These are phyloP conservation scores for Cryphonectria radicalis DNA, from an alignment of 2,329 filamentous ascomycete species.

Conservation along the genomic window DNA sequence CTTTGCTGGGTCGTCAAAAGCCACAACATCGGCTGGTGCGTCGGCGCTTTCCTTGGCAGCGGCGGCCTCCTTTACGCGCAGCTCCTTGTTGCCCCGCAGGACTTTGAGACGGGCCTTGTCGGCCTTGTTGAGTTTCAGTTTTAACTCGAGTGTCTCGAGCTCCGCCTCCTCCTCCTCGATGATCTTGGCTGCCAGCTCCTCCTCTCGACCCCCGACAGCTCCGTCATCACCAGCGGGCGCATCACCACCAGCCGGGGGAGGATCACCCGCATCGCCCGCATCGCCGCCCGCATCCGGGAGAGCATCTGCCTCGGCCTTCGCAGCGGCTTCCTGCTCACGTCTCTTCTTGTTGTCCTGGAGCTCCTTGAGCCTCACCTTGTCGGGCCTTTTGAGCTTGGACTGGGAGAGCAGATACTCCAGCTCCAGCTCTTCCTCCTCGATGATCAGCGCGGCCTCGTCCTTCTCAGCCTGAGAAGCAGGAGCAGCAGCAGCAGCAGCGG, in stretches of 20 bases:
- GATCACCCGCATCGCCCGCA: not conserved
- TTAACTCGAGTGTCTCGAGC: conserved; percentile 22
- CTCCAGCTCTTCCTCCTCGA: conserved; percentile 26
- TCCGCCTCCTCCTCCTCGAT: conserved; percentile 26
- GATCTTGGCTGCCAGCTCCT: conserved; percentile 20
- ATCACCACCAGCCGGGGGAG: conserved; percentile 12
- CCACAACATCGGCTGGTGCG: not conserved
- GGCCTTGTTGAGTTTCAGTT: conserved; percentile 21
- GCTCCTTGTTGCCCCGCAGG: conserved; percentile 22
- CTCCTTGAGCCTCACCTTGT: conserved; percentile 23
- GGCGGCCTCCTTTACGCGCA: conserved; percentile 23
- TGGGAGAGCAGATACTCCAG: conserved; percentile 23
- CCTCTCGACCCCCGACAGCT: conserved; percentile 2
- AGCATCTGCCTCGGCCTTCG: conserved; percentile 13
- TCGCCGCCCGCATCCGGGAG: not conserved
- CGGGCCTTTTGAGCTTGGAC: conserved; percentile 20
- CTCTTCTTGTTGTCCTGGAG: conserved; percentile 23
- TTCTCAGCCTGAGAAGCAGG: conserved; percentile 12
- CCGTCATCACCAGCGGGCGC: conserved; percentile 1
- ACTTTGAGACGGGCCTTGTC: conserved; percentile 25
- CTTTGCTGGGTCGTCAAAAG: not conserved
- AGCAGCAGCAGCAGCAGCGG: conserved; percentile 1
- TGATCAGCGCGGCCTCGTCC: conserved; percentile 18
- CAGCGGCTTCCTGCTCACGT: conserved; percentile 23
- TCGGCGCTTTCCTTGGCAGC: conserved; percentile 11